Percentiles rank a stretch among this genome's conserved stretches.
Conservation (phyloP, 805 yeast genomes). For the Candida quercuum region DNA sequence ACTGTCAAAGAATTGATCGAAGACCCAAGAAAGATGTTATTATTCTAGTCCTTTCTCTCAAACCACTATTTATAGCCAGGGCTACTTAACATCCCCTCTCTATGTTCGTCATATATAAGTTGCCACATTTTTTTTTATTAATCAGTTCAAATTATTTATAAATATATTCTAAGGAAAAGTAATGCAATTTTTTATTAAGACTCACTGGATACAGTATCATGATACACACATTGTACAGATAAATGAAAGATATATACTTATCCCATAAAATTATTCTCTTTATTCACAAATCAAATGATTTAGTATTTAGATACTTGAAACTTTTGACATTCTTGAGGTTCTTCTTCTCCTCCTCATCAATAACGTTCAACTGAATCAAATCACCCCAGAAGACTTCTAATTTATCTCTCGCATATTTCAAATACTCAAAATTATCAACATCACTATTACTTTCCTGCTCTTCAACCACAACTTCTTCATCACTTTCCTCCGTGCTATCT, state of each 20-base stretch:
- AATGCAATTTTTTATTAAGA: too few relatives aligned
- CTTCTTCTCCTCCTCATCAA: conserved; percentile 27
- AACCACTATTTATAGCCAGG: too few relatives aligned
- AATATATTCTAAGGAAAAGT: too few relatives aligned
- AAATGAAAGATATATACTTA: too few relatives aligned
- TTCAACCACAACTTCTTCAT: conserved; percentile 21
- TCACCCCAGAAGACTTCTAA: conserved; percentile 72
- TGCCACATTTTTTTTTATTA: too few relatives aligned
- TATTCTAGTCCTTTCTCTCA: conserved; percentile 38
- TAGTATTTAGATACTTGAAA: conserved; percentile 29
- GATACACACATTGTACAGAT: too few relatives aligned
- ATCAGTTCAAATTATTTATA: too few relatives aligned
- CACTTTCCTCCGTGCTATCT: conserved; percentile 23
- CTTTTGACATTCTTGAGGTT: conserved; percentile 26
- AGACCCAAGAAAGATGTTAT: conserved; percentile 97
- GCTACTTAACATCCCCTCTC: too few relatives aligned
- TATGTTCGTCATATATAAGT: too few relatives aligned
- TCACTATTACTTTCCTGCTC: conserved; percentile 24
- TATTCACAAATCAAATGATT: conserved; percentile 16
- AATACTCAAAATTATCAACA: conserved; percentile 71
- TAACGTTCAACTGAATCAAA: conserved; percentile 52
- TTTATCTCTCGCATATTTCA: conserved; percentile 72
- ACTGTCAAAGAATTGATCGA: conserved; percentile 95
- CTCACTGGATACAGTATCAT: too few relatives aligned
- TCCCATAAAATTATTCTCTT: too few relatives aligned